Evolutionary conservation across 2,329 filamentous ascomycete species (phyloP).

Genomic region (Stenocarpella maydis): DNA sequence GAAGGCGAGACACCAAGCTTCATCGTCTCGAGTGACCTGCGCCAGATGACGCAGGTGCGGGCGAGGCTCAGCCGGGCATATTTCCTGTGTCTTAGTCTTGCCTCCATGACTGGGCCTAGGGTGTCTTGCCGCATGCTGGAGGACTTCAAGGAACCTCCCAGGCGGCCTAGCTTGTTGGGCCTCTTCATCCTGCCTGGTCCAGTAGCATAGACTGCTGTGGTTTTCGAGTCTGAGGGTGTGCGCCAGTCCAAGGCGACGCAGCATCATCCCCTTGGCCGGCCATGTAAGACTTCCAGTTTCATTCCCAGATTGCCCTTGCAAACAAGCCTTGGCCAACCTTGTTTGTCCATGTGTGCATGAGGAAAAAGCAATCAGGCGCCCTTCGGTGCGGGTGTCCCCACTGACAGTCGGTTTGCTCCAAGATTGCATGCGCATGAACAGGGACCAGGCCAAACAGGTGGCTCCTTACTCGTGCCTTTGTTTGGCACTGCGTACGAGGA

Average conservation of each 20-base stretch:
- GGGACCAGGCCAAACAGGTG: neutral
- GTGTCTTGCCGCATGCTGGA: conserved; percentile 28
- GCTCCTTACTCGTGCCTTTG: neutral
- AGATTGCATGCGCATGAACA: neutral
- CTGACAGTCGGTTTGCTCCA: neutral
- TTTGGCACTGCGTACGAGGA: neutral
- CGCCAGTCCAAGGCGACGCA: neutral
- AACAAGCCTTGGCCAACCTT: neutral
- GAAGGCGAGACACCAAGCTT: neutral
- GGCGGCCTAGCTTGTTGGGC: conserved; percentile 10
- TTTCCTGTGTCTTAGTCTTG: conserved; percentile 28
- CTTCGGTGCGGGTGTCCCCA: neutral
- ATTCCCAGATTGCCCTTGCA: neutral
- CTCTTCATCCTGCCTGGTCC: neutral
- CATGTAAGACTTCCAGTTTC: neutral
- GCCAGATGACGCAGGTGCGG: conserved; percentile 14
- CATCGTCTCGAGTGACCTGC: neutral
- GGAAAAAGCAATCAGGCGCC: conserved; percentile 8
- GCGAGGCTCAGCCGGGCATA: conserved; percentile 23
- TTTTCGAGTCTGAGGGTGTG: neutral
- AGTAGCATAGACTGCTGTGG: neutral
- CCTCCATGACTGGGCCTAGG: conserved; percentile 31
- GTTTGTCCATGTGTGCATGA: neutral
- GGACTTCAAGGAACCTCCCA: neutral
- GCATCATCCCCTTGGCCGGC: neutral